Percentiles rank a stretch among this genome's conserved stretches.
These are phyloP conservation scores for Amniculicola lignicola DNA, from an alignment of 495 filamentous ascomycete genomes.

Conservation along the genomic window DNA sequence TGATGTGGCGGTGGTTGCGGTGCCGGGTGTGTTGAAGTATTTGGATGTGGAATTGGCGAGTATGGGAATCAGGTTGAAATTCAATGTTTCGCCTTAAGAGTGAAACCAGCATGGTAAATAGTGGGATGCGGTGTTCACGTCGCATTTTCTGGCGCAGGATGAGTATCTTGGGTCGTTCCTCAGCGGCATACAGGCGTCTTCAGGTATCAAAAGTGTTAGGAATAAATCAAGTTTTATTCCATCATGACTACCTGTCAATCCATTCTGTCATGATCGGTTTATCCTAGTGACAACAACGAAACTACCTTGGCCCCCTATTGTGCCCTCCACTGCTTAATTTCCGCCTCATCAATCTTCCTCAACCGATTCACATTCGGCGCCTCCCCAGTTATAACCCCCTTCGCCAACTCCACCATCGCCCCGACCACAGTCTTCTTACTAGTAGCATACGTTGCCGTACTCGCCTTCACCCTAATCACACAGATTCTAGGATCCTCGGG, in stretches of 20 bases:
- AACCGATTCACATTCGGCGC: constrained; percentile 72
- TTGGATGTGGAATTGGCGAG: constrained; percentile 91
- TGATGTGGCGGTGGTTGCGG: constrained; percentile 83
- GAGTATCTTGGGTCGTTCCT: not conserved
- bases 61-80: constrained; percentile 90
- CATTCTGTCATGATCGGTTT: too few species aligned
- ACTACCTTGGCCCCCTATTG: constrained; percentile 23
- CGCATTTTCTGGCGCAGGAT: not conserved
- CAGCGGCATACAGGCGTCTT: not conserved
- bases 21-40: constrained; percentile 88
- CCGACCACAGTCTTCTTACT: constrained; percentile 54
- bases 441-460: constrained; percentile 61
- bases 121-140: too few species aligned
- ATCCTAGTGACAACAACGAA: too few species aligned
- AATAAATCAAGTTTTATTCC: too few species aligned
- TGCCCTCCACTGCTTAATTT: constrained; percentile 50
- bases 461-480: constrained; percentile 63
- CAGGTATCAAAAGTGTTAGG: too few species aligned
- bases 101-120: too few species aligned
- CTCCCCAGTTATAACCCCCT: constrained; percentile 70
- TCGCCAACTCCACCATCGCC: constrained; percentile 65
- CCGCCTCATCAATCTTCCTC: constrained; percentile 68
- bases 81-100: constrained; percentile 63
- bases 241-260: too few species aligned
- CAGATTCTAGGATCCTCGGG: constrained; percentile 76